Evolutionary conservation across 202 grass and related monocot species (phyloP), one percentile per base, ranked within the genome.

Genomic region (Digitaria exilis): DNA sequence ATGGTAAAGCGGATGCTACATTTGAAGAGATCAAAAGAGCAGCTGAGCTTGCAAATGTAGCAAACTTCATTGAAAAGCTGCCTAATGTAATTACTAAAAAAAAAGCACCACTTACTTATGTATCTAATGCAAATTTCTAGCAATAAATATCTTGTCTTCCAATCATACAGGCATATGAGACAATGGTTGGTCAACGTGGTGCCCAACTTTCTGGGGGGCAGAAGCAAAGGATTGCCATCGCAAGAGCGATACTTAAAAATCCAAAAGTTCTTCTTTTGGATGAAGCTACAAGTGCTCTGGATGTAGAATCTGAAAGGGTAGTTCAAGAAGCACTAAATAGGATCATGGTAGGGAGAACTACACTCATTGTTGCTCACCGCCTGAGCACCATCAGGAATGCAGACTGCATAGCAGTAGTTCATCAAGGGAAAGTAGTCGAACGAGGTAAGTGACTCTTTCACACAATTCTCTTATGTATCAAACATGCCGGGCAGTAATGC

Each of bases 211-310:
- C 96, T 25, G 93, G 96, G 6, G 96, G 96, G 29, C 96, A 98
- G 37, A 98, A 98, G 78, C 96, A 98, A 80, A 88, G 96, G 70
- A 92, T 98, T 82, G 93, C 96, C 19, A 96, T 98, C 41, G 96
- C 96, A 86, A 91, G 96, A 84, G 93, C 96, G 1, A 92, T 98
- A 73, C 46, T 96, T 14, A 98, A 87, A 87, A 83, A 89, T 41
- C 96, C 93, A 19, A 95, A 90, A 87, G 77, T 98, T 46, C 92
- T 96, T 57, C 67, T 98, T 37, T 85, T 98, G 60, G 96, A 98
- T 85, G 96, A 98, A 88, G 96, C 96, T 48, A 98, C 96, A 51
- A 98, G 96, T 52, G 96, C 96, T 52, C 68, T 98, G 54, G 96
- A 98, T 82, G 80, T 88, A n/a, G 96, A 96, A 75, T 98, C 96